phyloP scores from a whole-genome alignment of 345 rosid species.

The Dipteronia dyeriana region DNA sequence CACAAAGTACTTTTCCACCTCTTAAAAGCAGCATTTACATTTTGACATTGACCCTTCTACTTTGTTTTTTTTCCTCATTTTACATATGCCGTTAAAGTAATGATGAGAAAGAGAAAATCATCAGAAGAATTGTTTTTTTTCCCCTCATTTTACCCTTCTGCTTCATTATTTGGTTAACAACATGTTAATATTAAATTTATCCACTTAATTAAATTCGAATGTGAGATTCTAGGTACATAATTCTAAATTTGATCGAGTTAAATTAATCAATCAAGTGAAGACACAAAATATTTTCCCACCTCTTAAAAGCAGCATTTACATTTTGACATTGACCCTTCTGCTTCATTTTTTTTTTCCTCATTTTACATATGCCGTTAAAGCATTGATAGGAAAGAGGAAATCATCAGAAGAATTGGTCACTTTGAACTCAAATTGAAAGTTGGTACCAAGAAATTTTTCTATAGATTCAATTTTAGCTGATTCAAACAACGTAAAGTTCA shows the following conservation, averaged over 20 bases:
- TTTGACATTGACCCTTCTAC: not conserved
- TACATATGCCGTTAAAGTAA: not conserved
- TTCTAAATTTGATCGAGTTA: not conserved
- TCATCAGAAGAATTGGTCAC: not conserved
- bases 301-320: not conserved
- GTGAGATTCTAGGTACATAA: not conserved
- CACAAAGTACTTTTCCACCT: not conserved
- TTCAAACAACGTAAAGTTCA: slow-evolving; percentile 24
- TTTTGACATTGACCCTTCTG: not conserved
- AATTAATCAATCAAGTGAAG: not conserved
- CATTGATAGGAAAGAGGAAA: not conserved
- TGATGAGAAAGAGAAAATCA: too few relatives aligned
- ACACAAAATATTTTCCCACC: not conserved
- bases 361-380: not conserved
- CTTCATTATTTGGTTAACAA: too few relatives aligned
- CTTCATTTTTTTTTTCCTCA: not conserved
- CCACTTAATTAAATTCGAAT: not conserved
- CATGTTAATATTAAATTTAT: too few relatives aligned
- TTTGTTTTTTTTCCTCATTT: not conserved
- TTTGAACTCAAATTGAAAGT: not conserved
- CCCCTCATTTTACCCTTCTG: too few relatives aligned
- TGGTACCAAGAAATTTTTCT: not conserved
- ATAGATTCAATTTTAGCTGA: slow-evolving; percentile 4
- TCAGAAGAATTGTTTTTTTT: not conserved
- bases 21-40: not conserved